Conservation (phyloP, 495 filamentous ascomycete genomes). For the Podospora appendiculata region DNA sequence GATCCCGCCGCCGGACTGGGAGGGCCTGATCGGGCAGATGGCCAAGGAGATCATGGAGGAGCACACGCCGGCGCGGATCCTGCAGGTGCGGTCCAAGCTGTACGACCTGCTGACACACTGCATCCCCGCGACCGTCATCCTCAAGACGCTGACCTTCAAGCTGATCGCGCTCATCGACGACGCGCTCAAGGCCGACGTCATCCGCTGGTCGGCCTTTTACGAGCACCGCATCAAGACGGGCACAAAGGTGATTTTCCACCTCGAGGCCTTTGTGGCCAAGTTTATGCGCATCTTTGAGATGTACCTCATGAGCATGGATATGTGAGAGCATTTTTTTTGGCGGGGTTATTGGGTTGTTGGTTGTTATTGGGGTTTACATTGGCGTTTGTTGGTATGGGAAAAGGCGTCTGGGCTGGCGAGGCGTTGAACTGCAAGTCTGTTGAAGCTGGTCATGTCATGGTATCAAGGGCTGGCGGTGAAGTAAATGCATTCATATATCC, state of each 20-base stretch:
- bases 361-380: not conserved
- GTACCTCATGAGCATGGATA: slow-evolving; percentile 85
- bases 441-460: too few species aligned
- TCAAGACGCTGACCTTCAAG: slow-evolving; percentile 91
- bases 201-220: slow-evolving; percentile 94
- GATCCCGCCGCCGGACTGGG: slow-evolving; percentile 94
- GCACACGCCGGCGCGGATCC: slow-evolving; percentile 75
- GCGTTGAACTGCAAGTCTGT: too few species aligned
- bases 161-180: slow-evolving; percentile 82
- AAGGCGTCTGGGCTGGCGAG: not conserved
- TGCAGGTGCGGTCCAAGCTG: slow-evolving; percentile 81
- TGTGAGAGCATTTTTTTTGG: slow-evolving; percentile 30
- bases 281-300: slow-evolving; percentile 95
- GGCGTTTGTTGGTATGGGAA: not conserved
- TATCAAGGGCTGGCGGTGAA: too few species aligned
- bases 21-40: slow-evolving; percentile 76
- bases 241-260: slow-evolving; percentile 93
- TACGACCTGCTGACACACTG: slow-evolving; percentile 96
- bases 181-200: slow-evolving; percentile 79
- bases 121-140: slow-evolving; percentile 84
- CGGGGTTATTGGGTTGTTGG: not conserved
- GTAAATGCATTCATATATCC: too few species aligned
- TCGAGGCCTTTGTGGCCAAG: slow-evolving; percentile 97
- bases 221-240: slow-evolving; percentile 89
- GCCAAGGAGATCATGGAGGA: slow-evolving; percentile 88